phyloP scores from a whole-genome alignment of 768 basidiomycete species.

The Cyathus striatus region DNA sequence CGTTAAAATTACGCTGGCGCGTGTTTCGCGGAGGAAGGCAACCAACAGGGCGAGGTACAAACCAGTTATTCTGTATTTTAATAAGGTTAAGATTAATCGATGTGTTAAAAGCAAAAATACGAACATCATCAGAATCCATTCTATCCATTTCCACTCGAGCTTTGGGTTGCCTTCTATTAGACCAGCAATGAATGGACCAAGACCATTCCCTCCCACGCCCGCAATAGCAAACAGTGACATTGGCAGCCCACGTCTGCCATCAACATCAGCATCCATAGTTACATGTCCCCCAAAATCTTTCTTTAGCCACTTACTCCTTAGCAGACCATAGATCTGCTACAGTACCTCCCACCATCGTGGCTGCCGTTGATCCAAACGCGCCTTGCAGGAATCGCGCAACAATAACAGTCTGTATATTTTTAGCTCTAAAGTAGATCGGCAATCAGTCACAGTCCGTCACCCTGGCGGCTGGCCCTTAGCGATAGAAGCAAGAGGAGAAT shows the following conservation, averaged over 20 bases:
- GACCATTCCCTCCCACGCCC: slow-evolving; percentile 53
- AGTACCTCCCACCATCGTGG: slow-evolving; percentile 70
- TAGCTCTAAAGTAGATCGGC: slow-evolving; percentile 21
- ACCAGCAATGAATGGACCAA: slow-evolving; percentile 56
- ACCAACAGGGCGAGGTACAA: slow-evolving; percentile 44
- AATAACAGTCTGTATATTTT: slow-evolving; percentile 59
- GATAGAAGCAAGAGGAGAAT: too few species aligned
- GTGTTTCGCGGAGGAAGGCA: slow-evolving; percentile 67
- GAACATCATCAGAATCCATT: slow-evolving; percentile 67
- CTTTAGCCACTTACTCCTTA: slow-evolving; percentile 39
- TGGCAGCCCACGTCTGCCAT: slow-evolving; percentile 61
- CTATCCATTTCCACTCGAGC: slow-evolving; percentile 75
- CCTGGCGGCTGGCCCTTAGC: too few species aligned
- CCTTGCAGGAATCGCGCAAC: slow-evolving; percentile 62
- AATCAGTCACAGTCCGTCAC: not conserved
- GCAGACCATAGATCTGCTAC: slow-evolving; percentile 66
- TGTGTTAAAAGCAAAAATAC: slow-evolving; percentile 7
- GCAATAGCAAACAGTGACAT: slow-evolving; percentile 69
- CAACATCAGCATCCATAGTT: not conserved
- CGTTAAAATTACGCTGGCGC: slow-evolving; percentile 66
- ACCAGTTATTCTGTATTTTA: slow-evolving; percentile 39
- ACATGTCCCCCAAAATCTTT: not conserved
- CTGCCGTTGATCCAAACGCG: slow-evolving; percentile 61
- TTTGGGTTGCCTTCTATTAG: slow-evolving; percentile 54
- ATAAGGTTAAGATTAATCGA: slow-evolving; percentile 12